These are phyloP conservation scores for Populus hybrid DNA, from an alignment of 441 rosid genomes.

Conservation along the genomic window DNA sequence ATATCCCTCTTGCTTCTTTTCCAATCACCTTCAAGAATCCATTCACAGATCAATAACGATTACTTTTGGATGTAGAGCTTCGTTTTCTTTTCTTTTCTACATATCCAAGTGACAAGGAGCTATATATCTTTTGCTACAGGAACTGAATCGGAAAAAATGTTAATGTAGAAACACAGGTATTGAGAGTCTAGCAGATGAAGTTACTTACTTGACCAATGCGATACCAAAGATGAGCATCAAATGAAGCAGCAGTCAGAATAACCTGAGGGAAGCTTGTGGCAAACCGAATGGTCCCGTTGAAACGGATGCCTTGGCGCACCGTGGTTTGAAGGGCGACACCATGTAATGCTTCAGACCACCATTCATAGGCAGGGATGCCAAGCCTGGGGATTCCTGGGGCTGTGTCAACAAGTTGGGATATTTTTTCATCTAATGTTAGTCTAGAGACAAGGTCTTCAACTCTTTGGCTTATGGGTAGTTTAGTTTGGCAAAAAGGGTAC, in stretches of 20 bases:
- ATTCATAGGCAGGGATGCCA: constrained; percentile 7
- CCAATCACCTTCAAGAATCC: constrained; percentile 43
- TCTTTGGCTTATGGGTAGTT: constrained; percentile 12
- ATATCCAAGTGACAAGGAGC: background rate
- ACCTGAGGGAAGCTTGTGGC: constrained; percentile 90
- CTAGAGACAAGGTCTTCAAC: background rate
- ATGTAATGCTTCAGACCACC: constrained; percentile 62
- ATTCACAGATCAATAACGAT: background rate
- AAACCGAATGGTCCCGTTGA: constrained; percentile 49
- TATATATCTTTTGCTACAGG: background rate
- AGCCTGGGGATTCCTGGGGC: background rate
- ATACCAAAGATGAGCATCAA: constrained; percentile 60
- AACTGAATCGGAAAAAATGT: background rate
- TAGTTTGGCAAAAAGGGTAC: constrained; percentile 51
- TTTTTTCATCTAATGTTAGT: background rate
- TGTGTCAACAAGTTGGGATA: background rate
- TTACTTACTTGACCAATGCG: constrained; percentile 62
- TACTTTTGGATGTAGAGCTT: background rate
- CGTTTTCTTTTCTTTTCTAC: background rate
- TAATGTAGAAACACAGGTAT: background rate
- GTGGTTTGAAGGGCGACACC: constrained; percentile 55
- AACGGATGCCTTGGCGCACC: constrained; percentile 43
- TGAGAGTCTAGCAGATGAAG: background rate
- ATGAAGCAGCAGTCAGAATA: constrained; percentile 69
- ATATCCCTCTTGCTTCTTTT: constrained; percentile 72